phyloP scores from a whole-genome alignment of 202 grass and related monocot genomes.

The Hordeum pubiflorum region DNA sequence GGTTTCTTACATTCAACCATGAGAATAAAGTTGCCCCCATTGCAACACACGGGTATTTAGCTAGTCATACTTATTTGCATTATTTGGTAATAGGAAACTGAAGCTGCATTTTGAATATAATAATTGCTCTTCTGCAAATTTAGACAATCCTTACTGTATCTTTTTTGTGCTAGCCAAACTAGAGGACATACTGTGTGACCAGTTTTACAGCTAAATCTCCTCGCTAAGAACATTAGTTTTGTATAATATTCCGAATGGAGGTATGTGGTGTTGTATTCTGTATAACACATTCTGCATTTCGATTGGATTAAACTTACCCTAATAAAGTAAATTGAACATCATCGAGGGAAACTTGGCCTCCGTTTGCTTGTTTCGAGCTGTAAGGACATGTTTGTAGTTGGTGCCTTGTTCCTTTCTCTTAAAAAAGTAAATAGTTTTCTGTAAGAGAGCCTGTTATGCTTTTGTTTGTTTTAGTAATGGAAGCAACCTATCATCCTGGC shows the following conservation, averaged over 20 bases:
- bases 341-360: background rate
- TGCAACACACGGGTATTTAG: background rate
- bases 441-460: background rate
- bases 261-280: background rate
- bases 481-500: background rate
- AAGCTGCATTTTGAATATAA: background rate
- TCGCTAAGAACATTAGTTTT: background rate
- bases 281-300: background rate
- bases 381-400: background rate
- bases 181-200: background rate
- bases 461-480: slow-evolving; percentile 10
- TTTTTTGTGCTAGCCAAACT: background rate
- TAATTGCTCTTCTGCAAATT: background rate
- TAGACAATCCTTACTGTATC: background rate
- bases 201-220: background rate
- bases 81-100: background rate
- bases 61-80: background rate
- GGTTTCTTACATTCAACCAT: background rate
- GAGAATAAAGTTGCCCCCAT: background rate
- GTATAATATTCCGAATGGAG: background rate
- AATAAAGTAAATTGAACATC: background rate
- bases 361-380: background rate
- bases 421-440: background rate
- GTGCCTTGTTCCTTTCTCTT: background rate
- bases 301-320: background rate